Evolutionary conservation across 192 early-diverging fungal species (phyloP).

Genomic region (Coemansia sp.): DNA sequence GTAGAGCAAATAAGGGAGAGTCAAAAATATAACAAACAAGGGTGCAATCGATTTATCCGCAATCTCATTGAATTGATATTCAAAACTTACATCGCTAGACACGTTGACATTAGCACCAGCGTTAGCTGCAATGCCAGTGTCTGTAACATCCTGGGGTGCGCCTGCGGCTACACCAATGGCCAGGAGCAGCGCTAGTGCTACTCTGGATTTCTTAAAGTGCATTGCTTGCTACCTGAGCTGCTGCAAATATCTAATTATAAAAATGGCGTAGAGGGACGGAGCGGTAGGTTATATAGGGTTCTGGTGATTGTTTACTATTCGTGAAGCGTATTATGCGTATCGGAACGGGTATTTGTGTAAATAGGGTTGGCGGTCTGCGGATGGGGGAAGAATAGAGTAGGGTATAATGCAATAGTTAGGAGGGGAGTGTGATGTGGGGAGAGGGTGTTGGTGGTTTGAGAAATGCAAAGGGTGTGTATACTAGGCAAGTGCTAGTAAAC

Average conservation of each 20-base stretch:
- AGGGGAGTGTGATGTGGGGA: conserved; percentile 2
- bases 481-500: not conserved
- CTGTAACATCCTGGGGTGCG: conserved; percentile 1
- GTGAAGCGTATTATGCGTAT: not conserved
- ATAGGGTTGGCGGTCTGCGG: not conserved
- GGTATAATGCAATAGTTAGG: not conserved
- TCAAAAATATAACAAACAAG: too few relatives aligned
- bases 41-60: too few relatives aligned
- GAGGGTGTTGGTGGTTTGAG: conserved; percentile 4
- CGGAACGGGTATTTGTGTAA: not conserved
- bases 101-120: not conserved
- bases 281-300: too few relatives aligned
- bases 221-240: conserved; percentile 7
- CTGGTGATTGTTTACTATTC: not conserved
- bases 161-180: conserved; percentile 18
- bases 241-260: not conserved
- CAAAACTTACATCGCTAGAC: not conserved
- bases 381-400: not conserved
- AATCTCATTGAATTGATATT: too few relatives aligned
- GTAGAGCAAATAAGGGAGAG: too few relatives aligned
- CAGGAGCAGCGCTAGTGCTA: conserved; percentile 36
- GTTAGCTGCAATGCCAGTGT: not conserved
- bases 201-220: conserved; percentile 31
- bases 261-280: not conserved
- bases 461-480: conserved; percentile 1